These are phyloP conservation scores for Tulasnella sp. DNA, from an alignment of 768 basidiomycete species.

Conservation along the genomic window DNA sequence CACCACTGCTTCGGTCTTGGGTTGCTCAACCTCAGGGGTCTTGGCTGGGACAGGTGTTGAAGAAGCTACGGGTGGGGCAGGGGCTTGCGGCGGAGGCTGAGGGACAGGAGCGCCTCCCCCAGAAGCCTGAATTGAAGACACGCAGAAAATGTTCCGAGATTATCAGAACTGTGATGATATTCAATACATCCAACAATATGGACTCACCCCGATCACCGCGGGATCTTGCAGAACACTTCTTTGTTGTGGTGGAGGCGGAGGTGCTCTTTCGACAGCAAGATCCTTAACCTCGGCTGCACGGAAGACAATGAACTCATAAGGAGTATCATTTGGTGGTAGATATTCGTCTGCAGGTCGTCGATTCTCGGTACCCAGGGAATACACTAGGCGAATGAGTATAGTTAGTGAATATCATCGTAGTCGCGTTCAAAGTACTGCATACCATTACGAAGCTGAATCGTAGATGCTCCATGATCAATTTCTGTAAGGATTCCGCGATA, in stretches of 20 bases:
- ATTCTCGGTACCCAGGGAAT: conserved; percentile 78
- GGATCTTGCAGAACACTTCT: conserved; percentile 60
- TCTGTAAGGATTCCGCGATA: conserved; percentile 80
- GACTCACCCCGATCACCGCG: conserved; percentile 63
- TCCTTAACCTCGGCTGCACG: conserved; percentile 84
- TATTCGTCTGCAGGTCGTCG: conserved; percentile 50
- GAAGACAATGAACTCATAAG: conserved; percentile 84
- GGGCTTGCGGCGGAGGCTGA: no score
- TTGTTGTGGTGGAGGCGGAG: background rate
- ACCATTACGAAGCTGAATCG: conserved; percentile 84
- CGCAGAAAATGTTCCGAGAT: no score
- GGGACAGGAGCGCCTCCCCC: background rate
- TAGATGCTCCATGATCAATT: conserved; percentile 73
- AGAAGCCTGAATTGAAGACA: background rate
- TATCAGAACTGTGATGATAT: no score
- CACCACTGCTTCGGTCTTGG: conserved; percentile 25
- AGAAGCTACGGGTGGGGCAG: background rate
- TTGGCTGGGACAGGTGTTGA: conserved; percentile 3
- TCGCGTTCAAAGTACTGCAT: conserved; percentile 17
- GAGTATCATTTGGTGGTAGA: conserved; percentile 70
- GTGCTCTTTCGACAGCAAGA: conserved; percentile 52
- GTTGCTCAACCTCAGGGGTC: conserved; percentile 36
- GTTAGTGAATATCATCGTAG: background rate
- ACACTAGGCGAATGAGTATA: conserved; percentile 33
- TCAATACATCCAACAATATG: conserved; percentile 16